A percentile compares a stretch with the other conserved stretches of the same genome.
These are phyloP conservation scores for Fusarium azukiicola DNA, from an alignment of 2,329 filamentous ascomycete species.

Conservation along the genomic window DNA sequence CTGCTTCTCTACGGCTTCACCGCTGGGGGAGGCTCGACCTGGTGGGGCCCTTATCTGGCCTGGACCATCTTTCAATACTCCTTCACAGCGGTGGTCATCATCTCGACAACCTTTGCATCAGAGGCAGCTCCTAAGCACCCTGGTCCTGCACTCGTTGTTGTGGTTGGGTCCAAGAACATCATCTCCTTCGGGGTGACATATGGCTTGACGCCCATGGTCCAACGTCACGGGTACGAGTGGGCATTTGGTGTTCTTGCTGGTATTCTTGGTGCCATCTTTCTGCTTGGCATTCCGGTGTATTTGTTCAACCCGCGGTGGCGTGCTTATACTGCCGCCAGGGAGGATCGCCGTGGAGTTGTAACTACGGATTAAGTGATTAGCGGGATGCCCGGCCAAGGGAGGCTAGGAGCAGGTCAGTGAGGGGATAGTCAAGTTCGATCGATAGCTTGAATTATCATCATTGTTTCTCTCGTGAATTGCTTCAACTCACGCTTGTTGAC, in stretches of 20 bases:
- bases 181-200: constrained; percentile 25
- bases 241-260: constrained; percentile 22
- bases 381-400: too few relatives aligned
- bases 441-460: too few relatives aligned
- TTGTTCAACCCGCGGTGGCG: constrained; percentile 41
- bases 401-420: too few relatives aligned
- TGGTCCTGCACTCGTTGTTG: constrained; percentile 25
- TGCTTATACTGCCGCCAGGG: constrained; percentile 31
- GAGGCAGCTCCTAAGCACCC: constrained; percentile 27
- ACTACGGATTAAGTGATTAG: not conserved
- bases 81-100: constrained; percentile 24
- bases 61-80: constrained; percentile 26
- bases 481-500: too few relatives aligned
- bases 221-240: constrained; percentile 12
- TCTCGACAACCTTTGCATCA: constrained; percentile 22
- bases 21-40: constrained; percentile 4
- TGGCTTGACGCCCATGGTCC: constrained; percentile 25
- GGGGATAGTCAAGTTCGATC: too few relatives aligned
- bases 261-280: constrained; percentile 40
- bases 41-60: constrained; percentile 17
- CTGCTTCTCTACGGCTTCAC: constrained; percentile 37
- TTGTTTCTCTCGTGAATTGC: too few relatives aligned
- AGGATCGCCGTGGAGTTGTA: not conserved
- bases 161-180: constrained; percentile 29
- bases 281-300: constrained; percentile 43